These are phyloP conservation scores for Stagonosporopsis vannaccii DNA, from an alignment of 2,329 filamentous ascomycete species.

Conservation along the genomic window DNA sequence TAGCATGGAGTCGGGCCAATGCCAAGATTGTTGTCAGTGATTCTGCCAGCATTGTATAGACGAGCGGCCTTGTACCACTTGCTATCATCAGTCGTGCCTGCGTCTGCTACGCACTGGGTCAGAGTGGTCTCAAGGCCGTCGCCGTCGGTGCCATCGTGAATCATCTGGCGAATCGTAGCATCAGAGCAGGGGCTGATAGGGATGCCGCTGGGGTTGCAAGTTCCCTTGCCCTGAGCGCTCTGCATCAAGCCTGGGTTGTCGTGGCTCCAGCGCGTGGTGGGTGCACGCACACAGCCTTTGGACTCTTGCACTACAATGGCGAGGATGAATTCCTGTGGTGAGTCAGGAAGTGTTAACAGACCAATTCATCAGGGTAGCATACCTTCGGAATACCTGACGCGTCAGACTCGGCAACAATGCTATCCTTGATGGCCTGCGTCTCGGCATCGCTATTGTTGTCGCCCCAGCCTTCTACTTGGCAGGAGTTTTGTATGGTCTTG, in stretches of 20 bases:
- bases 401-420: slow-evolving; percentile 45
- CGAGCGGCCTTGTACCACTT: slow-evolving; percentile 58
- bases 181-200: slow-evolving; percentile 51
- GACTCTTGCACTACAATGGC: slow-evolving; percentile 57
- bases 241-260: slow-evolving; percentile 59
- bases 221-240: slow-evolving; percentile 40
- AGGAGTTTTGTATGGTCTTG: slow-evolving; percentile 47
- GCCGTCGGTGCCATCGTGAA: slow-evolving; percentile 54
- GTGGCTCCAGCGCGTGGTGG: slow-evolving; percentile 52
- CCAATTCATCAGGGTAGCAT: slow-evolving; percentile 43
- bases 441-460: slow-evolving; percentile 51
- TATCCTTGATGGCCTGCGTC: slow-evolving; percentile 47
- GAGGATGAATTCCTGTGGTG: slow-evolving; percentile 51
- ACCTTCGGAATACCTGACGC: slow-evolving; percentile 46
- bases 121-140: slow-evolving; percentile 55
- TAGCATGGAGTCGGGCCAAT: slow-evolving; percentile 59
- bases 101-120: slow-evolving; percentile 46
- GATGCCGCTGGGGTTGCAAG: slow-evolving; percentile 48
- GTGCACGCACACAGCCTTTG: slow-evolving; percentile 56
- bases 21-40: slow-evolving; percentile 47
- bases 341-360: neutral
- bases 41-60: slow-evolving; percentile 59
- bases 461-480: slow-evolving; percentile 42
- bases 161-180: slow-evolving; percentile 51
- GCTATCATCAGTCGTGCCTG: slow-evolving; percentile 41